Base-by-base conservation (phyloP, 148 eudicot genomes). In the Rhododendron kiyosumense region DNA sequence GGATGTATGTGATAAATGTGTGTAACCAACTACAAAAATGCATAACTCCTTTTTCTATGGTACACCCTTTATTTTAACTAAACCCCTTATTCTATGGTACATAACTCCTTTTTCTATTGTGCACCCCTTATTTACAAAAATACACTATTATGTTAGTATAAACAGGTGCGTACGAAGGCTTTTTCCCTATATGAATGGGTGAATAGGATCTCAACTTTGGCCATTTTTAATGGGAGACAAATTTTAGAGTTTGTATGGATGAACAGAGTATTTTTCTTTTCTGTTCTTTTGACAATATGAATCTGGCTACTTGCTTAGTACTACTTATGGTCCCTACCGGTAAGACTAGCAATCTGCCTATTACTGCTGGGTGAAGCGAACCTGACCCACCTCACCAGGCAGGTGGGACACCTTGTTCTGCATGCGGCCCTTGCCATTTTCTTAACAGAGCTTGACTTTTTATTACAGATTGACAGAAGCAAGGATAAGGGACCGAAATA, bases 381-480 rank as follows among this genome's bases (percentile, higher is more conserved):
- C 76, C 76, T 15, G 38, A 32, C 38, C 76, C 76, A 71, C 20
- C 41, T 30, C 76, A 71, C 76, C 20, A 34, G 75, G 76, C 38
- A 15, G 76, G 20, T 30, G 41, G 76, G 41, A 71, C 28, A 46
- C 81, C 63, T 71, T 10, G 26, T 18, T 48, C 43, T 34, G 49
- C 20, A 24, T 38, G 38, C 20, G 22, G 5, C 12, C 51, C 67
- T 85, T 6, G 26, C 74, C 22, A 59, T 69, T 85, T 28, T 85
- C 81, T 85, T 10, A 20, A 2, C 18, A 36, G 79, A 14, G 63
- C 77, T 48, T 85, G 13, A 69, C 41, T 17, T 69, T 84, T 51
- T 76, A 46, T 81, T 61, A 84, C 96, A 97, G 99, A 97, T 97
- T 85, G 98, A 97, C 79, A 93, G 99, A 91, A 94, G 93, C 82